Conservation (phyloP, 1,139 yeast species). For the Geotrichum klebahnii region DNA sequence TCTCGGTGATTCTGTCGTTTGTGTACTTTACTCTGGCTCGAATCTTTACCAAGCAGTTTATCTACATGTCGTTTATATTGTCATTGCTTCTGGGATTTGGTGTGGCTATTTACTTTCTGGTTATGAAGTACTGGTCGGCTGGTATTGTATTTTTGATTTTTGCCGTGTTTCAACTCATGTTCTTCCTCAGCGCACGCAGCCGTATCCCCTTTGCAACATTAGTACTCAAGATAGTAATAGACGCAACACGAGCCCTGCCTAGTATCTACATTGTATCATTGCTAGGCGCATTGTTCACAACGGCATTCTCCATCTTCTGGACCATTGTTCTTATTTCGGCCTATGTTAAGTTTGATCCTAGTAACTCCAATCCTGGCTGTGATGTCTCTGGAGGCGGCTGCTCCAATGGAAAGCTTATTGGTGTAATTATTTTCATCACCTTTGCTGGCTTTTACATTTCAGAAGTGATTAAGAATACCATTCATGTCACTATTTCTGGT, state of each 20-base stretch:
- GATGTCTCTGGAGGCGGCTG: conserved; percentile 60
- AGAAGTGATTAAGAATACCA: conserved; percentile 78
- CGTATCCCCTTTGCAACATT: conserved; percentile 73
- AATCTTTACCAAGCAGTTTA: conserved; percentile 61
- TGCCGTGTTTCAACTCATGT: conserved; percentile 46
- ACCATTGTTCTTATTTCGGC: conserved; percentile 67
- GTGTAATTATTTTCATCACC: conserved; percentile 61
- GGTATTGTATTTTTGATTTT: conserved; percentile 63
- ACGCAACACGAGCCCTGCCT: conserved; percentile 68
- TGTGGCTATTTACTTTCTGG: conserved; percentile 67
- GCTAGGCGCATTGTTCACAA: conserved; percentile 61
- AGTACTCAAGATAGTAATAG: conserved; percentile 66
- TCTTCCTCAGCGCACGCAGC: conserved; percentile 55
- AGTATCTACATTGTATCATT: conserved; percentile 62
- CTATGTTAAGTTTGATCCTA: conserved; percentile 65
- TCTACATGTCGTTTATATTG: conserved; percentile 62
- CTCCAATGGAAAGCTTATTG: conserved; percentile 62
- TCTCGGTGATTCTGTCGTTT: conserved; percentile 57
- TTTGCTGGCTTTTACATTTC: conserved; percentile 84
- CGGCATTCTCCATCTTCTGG: conserved; percentile 62
- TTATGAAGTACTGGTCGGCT: conserved; percentile 61
- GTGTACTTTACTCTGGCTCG: conserved; percentile 59
- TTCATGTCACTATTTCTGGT: conserved; percentile 81
- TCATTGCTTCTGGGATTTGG: conserved; percentile 70
- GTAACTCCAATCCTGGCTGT: conserved; percentile 48